A percentile compares a stretch with the other conserved stretches of the same genome.
phyloP scores from a whole-genome alignment of 805 yeast species.

The Yarrowia bubula region DNA sequence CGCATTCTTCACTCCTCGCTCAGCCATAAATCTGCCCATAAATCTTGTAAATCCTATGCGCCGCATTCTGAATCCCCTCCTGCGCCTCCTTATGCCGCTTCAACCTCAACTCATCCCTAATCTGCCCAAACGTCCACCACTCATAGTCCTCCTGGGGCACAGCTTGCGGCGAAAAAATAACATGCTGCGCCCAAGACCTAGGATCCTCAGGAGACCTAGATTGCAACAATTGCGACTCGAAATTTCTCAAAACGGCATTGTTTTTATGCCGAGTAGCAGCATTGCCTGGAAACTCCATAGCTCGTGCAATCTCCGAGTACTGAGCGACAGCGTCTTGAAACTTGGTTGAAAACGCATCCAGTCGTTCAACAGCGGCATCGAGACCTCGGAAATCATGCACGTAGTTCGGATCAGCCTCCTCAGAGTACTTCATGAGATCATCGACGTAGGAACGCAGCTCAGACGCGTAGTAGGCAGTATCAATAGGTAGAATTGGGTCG shows the following conservation, averaged over 20 bases:
- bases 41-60: slow-evolving; percentile 16
- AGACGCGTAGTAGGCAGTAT: slow-evolving; percentile 49
- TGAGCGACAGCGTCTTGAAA: background rate
- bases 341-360: background rate
- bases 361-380: background rate
- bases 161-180: slow-evolving; percentile 12
- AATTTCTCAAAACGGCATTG: slow-evolving; percentile 9
- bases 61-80: slow-evolving; percentile 7
- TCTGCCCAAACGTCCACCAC: slow-evolving; percentile 71
- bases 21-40: slow-evolving; percentile 15
- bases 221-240: slow-evolving; percentile 28
- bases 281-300: slow-evolving; percentile 19
- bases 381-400: slow-evolving; percentile 32
- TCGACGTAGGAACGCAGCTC: slow-evolving; percentile 46
- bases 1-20: background rate
- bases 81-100: slow-evolving; percentile 5
- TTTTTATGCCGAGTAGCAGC: slow-evolving; percentile 3
- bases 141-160: slow-evolving; percentile 41
- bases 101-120: slow-evolving; percentile 55
- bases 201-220: slow-evolving; percentile 5
- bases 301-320: slow-evolving; percentile 1
- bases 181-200: slow-evolving; percentile 12
- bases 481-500: slow-evolving; percentile 71
- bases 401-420: slow-evolving; percentile 34
- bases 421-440: slow-evolving; percentile 44